phyloP scores from a whole-genome alignment of 1,284 basidiomycete genomes.

The Cerioporus squamosus region DNA sequence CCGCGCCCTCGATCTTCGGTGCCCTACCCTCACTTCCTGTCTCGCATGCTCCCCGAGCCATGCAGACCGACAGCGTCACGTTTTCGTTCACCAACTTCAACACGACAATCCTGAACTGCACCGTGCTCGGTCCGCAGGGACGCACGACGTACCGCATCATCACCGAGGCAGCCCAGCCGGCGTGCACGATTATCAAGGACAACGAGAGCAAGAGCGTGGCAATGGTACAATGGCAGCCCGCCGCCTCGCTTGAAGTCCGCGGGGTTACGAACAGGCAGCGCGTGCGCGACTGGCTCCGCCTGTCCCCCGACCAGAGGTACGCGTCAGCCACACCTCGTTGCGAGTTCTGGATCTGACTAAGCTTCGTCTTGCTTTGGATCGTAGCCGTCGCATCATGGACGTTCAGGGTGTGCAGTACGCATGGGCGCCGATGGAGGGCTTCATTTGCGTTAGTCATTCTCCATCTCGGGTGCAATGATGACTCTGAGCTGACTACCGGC shows the following conservation, averaged over 20 bases:
- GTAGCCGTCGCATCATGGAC: conserved; percentile 48
- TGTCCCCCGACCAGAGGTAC: conserved; percentile 57
- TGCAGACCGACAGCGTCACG: conserved; percentile 42
- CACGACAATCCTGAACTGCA: conserved; percentile 56
- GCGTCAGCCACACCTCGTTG: conserved; percentile 18
- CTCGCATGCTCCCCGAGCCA: conserved; percentile 29
- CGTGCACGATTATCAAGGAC: conserved; percentile 59
- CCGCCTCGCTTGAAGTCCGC: conserved; percentile 59
- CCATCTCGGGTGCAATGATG: not conserved
- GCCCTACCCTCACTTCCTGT: conserved; percentile 55
- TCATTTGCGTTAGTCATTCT: conserved; percentile 42
- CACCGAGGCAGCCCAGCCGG: conserved; percentile 53
- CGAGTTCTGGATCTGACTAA: no score
- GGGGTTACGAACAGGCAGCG: conserved; percentile 50
- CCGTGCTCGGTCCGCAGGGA: conserved; percentile 50
- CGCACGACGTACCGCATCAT: conserved; percentile 36
- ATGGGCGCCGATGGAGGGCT: conserved; percentile 46
- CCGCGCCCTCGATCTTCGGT: conserved; percentile 56
- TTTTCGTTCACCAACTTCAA: conserved; percentile 57
- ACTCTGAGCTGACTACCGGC: not conserved
- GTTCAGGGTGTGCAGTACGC: conserved; percentile 42
- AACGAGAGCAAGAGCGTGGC: conserved; percentile 51
- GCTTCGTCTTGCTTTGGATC: no score
- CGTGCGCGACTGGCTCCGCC: conserved; percentile 57
- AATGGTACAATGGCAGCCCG: conserved; percentile 61